These are phyloP conservation scores for Fusarium denticulatum DNA, from an alignment of 2,329 filamentous ascomycete genomes.

Conservation along the genomic window DNA sequence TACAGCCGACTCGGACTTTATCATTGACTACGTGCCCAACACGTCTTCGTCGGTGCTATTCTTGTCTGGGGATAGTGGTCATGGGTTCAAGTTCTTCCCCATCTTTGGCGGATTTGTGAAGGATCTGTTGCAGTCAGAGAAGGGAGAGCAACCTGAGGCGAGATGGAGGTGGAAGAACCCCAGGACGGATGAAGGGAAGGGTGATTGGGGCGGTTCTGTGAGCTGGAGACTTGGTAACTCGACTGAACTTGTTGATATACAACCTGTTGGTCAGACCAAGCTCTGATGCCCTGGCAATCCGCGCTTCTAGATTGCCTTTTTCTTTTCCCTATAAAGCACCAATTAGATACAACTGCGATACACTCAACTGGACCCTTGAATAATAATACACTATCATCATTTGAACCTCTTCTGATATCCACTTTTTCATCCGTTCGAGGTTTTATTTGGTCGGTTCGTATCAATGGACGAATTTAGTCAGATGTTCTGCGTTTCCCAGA, in stretches of 20 bases:
- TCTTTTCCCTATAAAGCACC: too few species aligned
- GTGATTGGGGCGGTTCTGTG: conserved; percentile 45
- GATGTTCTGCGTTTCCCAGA: too few species aligned
- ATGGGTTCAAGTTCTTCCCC: conserved; percentile 72
- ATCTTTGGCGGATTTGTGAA: conserved; percentile 66
- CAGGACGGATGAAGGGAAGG: conserved; percentile 11
- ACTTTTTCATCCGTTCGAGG: not conserved
- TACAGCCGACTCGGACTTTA: conserved; percentile 67
- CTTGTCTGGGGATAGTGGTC: conserved; percentile 67
- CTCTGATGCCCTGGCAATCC: not conserved
- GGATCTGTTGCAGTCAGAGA: conserved; percentile 55
- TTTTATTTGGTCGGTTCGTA: too few species aligned
- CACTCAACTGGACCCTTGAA: not conserved
- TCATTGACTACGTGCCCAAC: conserved; percentile 66
- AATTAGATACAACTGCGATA: accelerated
- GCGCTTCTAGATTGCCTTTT: too few species aligned
- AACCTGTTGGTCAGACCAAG: conserved; percentile 7
- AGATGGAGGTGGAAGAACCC: conserved; percentile 64
- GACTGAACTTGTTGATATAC: conserved; percentile 38
- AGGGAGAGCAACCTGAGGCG: conserved; percentile 51
- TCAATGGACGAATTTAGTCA: too few species aligned
- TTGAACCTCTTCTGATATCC: accelerated
- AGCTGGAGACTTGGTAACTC: conserved; percentile 52
- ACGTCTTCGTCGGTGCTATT: conserved; percentile 59
- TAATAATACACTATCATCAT: not conserved